Evolutionary conservation across 2,329 filamentous ascomycete species (phyloP).

Genomic region (Cyanodermella asteris): DNA sequence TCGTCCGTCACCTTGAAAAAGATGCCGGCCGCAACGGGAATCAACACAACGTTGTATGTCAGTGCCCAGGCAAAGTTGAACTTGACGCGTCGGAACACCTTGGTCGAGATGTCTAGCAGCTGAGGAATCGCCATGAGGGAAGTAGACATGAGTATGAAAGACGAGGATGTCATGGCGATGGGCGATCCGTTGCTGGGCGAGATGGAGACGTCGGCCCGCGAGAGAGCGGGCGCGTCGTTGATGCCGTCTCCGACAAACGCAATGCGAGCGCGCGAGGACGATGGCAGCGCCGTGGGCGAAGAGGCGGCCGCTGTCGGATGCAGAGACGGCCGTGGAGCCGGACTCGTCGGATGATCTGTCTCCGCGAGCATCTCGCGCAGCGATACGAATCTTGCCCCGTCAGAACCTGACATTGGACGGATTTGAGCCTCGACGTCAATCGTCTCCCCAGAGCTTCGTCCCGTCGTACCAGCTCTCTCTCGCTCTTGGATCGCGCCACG

Average conservation of each 20-base stretch:
- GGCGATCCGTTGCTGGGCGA: slow-evolving; percentile 8
- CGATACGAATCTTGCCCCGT: no score
- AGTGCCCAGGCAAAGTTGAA: slow-evolving; percentile 11
- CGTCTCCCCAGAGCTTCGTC: no score
- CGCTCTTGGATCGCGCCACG: not conserved
- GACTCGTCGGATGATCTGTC: no score
- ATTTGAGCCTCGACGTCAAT: no score
- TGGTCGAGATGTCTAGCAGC: slow-evolving; percentile 7
- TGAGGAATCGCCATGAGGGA: slow-evolving; percentile 7
- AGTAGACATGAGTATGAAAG: slow-evolving; percentile 10
- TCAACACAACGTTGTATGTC: slow-evolving; percentile 8
- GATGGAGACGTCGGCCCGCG: slow-evolving; percentile 17
- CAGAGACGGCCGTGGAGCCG: no score
- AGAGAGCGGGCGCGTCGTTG: slow-evolving; percentile 19
- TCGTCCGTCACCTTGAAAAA: slow-evolving; percentile 10
- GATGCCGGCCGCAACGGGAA: slow-evolving; percentile 10
- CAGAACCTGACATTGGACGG: no score
- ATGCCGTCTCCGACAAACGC: slow-evolving; percentile 19
- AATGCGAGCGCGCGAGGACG: slow-evolving; percentile 17
- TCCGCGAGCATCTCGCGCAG: no score
- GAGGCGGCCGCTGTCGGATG: no score
- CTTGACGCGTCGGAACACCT: slow-evolving; percentile 9
- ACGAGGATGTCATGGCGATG: slow-evolving; percentile 8
- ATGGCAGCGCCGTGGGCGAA: slow-evolving; percentile 17
- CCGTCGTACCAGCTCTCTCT: no score